phyloP scores from a whole-genome alignment of 495 filamentous ascomycete species.

The Bacidia gigantensis region DNA sequence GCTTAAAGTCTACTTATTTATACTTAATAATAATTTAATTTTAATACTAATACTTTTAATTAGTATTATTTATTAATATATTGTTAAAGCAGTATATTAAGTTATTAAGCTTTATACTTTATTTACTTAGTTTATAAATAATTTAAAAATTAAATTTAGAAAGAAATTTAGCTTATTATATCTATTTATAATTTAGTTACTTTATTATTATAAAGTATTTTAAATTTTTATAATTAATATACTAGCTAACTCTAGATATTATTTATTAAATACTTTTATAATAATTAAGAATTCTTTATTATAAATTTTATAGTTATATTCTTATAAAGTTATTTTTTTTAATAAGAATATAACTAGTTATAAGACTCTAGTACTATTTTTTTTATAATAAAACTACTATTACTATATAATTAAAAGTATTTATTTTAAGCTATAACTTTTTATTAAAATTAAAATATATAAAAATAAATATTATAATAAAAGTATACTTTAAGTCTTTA shows the following conservation, averaged over 20 bases:
- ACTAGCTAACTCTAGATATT: neutral
- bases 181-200: neutral
- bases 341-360: neutral
- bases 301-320: neutral
- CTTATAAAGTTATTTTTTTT: neutral
- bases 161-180: neutral
- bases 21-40: no score
- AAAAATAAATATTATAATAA: neutral
- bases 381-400: neutral
- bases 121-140: neutral
- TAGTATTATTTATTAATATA: no score
- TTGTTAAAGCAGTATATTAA: no score
- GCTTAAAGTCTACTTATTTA: neutral
- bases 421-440: neutral
- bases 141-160: conserved; percentile 1
- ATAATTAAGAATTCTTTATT: neutral
- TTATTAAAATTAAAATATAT: conserved; percentile 1
- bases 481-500: neutral
- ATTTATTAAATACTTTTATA: neutral
- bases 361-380: neutral
- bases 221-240: conserved; percentile 3
- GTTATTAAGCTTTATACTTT: no score
- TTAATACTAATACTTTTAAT: no score
- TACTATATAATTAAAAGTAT: conserved; percentile 1
- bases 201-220: neutral